Evolutionary conservation across 495 filamentous ascomycete genomes (phyloP).

Genomic region (Baudoinia panamericana): DNA sequence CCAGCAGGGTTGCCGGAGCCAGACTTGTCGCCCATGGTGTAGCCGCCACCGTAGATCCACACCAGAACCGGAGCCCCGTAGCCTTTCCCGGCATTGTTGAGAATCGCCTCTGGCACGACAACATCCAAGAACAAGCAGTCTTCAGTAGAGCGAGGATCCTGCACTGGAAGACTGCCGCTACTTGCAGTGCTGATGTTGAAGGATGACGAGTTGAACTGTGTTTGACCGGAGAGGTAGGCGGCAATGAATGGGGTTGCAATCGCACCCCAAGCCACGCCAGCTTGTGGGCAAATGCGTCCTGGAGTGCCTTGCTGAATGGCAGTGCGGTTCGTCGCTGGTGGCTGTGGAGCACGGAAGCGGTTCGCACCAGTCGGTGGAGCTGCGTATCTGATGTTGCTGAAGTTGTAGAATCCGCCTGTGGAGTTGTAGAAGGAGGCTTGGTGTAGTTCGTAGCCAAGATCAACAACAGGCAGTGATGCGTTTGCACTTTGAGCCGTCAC

Average conservation of each 20-base stretch:
- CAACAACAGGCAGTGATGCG: constrained; percentile 31
- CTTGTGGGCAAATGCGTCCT: constrained; percentile 41
- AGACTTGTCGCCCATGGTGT: constrained; percentile 23
- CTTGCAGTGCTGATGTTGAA: constrained; percentile 22
- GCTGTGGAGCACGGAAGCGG: constrained; percentile 37
- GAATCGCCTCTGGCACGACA: constrained; percentile 23
- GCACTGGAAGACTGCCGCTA: constrained; percentile 14
- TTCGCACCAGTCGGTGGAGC: constrained; percentile 41
- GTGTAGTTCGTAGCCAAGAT: constrained; percentile 40
- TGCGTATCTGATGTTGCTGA: constrained; percentile 48
- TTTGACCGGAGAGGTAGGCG: constrained; percentile 27
- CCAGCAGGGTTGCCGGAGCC: constrained; percentile 24
- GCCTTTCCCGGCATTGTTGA: constrained; percentile 16
- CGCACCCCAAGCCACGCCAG: constrained; percentile 32
- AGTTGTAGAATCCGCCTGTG: constrained; percentile 38
- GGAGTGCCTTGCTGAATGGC: constrained; percentile 34
- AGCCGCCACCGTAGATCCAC: constrained; percentile 30
- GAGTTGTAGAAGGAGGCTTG: constrained; percentile 38
- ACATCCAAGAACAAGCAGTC: constrained; percentile 46
- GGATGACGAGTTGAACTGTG: constrained; percentile 21
- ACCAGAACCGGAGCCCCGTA: constrained; percentile 26
- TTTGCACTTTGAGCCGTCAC: not conserved
- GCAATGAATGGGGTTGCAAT: constrained; percentile 25
- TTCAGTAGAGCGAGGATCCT: constrained; percentile 39
- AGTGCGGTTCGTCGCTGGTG: constrained; percentile 25